Percentiles rank a stretch among this genome's conserved stretches.
Conservation (phyloP, 2,329 filamentous ascomycete species). For the Penicillium sp. region DNA sequence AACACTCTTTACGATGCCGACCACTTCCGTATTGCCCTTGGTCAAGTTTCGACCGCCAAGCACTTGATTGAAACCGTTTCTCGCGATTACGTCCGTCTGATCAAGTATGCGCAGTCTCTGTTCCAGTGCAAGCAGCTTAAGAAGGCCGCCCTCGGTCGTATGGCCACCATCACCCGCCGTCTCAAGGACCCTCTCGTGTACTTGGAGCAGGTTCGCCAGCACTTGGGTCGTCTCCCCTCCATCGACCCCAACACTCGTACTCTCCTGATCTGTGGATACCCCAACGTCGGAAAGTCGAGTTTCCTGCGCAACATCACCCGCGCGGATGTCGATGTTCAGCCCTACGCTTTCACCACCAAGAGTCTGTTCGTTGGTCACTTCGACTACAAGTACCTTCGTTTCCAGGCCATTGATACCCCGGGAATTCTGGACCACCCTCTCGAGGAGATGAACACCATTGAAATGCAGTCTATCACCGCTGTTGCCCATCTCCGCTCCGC, state of each 20-base stretch:
- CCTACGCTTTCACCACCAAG: conserved; percentile 98
- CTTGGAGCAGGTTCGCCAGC: conserved; percentile 94
- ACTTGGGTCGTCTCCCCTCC: conserved; percentile 93
- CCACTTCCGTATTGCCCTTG: conserved; percentile 95
- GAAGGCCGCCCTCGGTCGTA: conserved; percentile 90
- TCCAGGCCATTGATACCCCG: conserved; percentile 96
- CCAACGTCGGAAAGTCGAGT: conserved; percentile 95
- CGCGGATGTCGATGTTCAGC: conserved; percentile 95
- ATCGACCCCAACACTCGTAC: conserved; percentile 98
- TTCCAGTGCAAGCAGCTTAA: conserved; percentile 99
- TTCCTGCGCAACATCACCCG: conserved; percentile 90
- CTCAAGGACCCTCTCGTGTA: conserved; percentile 94
- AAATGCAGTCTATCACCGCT: conserved; percentile 98
- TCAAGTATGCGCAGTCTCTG: conserved; percentile 94
- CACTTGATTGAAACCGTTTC: conserved; percentile 95
- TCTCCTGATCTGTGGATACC: conserved; percentile 93
- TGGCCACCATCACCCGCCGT: conserved; percentile 95
- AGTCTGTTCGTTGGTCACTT: conserved; percentile 96
- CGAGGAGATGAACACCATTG: conserved; percentile 99
- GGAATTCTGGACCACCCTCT: conserved; percentile 96
- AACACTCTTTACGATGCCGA: conserved; percentile 99
- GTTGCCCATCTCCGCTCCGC: conserved; percentile 95
- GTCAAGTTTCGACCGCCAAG: conserved; percentile 93
- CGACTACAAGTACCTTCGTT: conserved; percentile 89
- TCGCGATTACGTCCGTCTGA: conserved; percentile 90